Evolutionary conservation across 805 yeast species (phyloP).

Genomic region (Candida arabinofermentans): DNA sequence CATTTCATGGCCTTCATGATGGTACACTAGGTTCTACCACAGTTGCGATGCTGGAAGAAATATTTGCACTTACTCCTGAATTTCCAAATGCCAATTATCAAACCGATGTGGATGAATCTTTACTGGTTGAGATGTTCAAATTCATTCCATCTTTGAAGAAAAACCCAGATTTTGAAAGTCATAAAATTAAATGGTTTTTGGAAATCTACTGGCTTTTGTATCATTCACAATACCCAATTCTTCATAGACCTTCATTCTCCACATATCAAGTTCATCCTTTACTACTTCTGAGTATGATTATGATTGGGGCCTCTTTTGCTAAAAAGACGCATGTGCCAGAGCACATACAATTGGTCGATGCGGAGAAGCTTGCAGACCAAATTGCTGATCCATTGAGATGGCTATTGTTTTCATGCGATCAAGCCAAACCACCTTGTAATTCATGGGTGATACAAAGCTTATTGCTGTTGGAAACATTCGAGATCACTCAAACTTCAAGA

Average conservation of each 20-base stretch:
- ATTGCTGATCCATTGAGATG: conserved; percentile 55
- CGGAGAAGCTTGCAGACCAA: conserved; percentile 28
- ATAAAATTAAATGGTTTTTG: conserved; percentile 21
- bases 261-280: conserved; percentile 49
- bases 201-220: conserved; percentile 48
- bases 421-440: conserved; percentile 42
- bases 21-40: conserved; percentile 19
- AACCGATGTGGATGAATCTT: conserved; percentile 14
- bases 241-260: conserved; percentile 47
- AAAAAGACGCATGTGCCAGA: conserved; percentile 6
- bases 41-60: conserved; percentile 17
- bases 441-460: conserved; percentile 48
- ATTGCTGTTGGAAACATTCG: conserved; percentile 44
- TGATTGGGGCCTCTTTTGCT: conserved; percentile 44
- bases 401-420: conserved; percentile 40
- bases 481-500: conserved; percentile 41
- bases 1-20: conserved; percentile 18
- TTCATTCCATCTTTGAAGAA: conserved; percentile 16
- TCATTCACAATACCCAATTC: conserved; percentile 50
- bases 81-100: conserved; percentile 21
- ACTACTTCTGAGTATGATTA: conserved; percentile 49
- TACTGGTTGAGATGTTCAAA: conserved; percentile 13
- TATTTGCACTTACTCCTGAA: conserved; percentile 21
- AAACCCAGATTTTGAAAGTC: conserved; percentile 18
- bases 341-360: conserved; percentile 7